Evolutionary conservation across 2,329 filamentous ascomycete genomes (phyloP), one percentile per base, ranked within the genome.

Genomic region (Pezicula radicicola): DNA sequence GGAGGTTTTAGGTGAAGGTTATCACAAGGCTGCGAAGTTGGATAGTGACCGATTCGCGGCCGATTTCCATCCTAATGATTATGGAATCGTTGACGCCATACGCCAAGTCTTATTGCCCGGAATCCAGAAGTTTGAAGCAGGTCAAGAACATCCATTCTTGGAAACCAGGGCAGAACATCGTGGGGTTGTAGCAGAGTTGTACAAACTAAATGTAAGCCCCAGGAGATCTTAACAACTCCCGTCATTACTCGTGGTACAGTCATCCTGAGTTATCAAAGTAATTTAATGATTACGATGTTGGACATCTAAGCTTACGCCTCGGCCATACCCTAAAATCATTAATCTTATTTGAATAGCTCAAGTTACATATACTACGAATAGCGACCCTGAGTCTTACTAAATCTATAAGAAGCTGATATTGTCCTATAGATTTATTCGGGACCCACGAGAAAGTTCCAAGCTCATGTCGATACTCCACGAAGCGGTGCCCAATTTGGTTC

Each of bases 401-500:
- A 30, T 18, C 21, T 12, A 4, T 30, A 6, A 12, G 28, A 30
- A 30, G 7, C 28, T 30, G 28, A 30, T 9, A 6, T 8, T 30
- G 10, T 8, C 3, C 7, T 19, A 16, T 45, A 80, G 76, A 60
- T 80, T 1, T 82, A 82, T 55, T 73, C 72, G 1, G 73, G 68
- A 0, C 78, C 78, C 0, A 77, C 73, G 0, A 77, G 77, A 0
- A 66, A 71, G n/a, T 82, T 82, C 63, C 72, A 72, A 18, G 58
- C 72, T 0, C 78, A 81, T 48, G 72, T 81, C 6, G 78, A 83
- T 52, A 82, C 77, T 0, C 78, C 78, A 0, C 72, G 77, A 0
- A 73, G 71, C 0, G 51, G 61, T 0, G 59, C 53, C 0, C 78
- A 82, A 43, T 75, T 83, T 45, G 79, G 76, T 0, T 80, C 76